phyloP scores from a whole-genome alignment of 2,329 filamentous ascomycete species.

The Xylaria sp. region DNA sequence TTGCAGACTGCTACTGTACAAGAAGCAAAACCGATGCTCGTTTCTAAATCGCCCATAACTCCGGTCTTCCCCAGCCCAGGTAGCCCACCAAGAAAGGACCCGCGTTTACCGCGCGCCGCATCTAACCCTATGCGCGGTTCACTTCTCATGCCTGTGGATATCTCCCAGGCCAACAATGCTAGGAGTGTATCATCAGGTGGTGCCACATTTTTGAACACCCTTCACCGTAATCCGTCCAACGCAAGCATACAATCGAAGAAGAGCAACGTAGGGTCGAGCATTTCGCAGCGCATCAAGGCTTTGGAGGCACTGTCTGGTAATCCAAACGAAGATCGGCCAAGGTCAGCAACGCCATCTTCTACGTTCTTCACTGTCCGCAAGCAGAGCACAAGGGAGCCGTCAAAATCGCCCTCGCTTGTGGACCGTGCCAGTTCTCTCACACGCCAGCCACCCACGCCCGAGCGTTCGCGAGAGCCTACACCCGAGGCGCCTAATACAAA shows the following conservation, averaged over 20 bases:
- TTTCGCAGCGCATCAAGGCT: conserved; percentile 94
- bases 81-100: conserved; percentile 47
- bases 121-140: conserved; percentile 62
- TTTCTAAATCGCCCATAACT: conserved; percentile 85
- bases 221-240: conserved; percentile 62
- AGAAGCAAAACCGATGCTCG: conserved; percentile 82
- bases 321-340: conserved; percentile 47
- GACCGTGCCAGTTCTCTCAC: conserved; percentile 53
- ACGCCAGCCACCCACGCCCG: conserved; percentile 42
- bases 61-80: conserved; percentile 63
- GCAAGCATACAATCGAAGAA: conserved; percentile 73
- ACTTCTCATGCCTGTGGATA: conserved; percentile 59
- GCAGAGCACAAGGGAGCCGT: conserved; percentile 48
- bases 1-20: conserved; percentile 83
- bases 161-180: conserved; percentile 57
- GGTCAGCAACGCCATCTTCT: conserved; percentile 51
- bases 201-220: conserved; percentile 65
- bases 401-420: conserved; percentile 51
- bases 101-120: conserved; percentile 58
- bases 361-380: conserved; percentile 60
- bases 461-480: conserved; percentile 45
- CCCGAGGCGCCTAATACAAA: conserved; percentile 38
- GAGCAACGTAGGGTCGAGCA: conserved; percentile 86
- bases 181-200: conserved; percentile 67
- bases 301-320: conserved; percentile 78